These are phyloP conservation scores for Pythium chondricola DNA, from an alignment of 352 stramenopile species.

Conservation along the genomic window DNA sequence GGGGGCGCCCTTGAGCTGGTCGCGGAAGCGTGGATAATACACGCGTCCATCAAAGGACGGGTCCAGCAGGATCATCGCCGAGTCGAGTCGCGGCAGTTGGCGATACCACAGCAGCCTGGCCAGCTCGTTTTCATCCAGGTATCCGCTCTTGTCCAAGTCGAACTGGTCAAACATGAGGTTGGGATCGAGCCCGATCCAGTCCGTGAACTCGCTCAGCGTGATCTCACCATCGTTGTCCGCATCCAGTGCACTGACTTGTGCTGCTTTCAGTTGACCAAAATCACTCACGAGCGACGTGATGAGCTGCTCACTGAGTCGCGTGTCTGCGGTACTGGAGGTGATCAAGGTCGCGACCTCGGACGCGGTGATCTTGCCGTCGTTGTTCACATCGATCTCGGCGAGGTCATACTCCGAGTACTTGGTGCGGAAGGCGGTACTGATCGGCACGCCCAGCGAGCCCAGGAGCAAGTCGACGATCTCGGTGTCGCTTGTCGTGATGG, in stretches of 20 bases:
- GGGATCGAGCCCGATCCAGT: slow-evolving; percentile 63
- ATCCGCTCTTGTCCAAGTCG: slow-evolving; percentile 81
- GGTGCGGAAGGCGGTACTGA: slow-evolving; percentile 39
- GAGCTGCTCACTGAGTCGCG: slow-evolving; percentile 37
- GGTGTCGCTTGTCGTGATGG: slow-evolving; percentile 48
- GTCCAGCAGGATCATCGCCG: slow-evolving; percentile 63
- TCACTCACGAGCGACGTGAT: slow-evolving; percentile 36
- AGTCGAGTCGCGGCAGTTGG: slow-evolving; percentile 63
- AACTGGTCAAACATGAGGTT: slow-evolving; percentile 80
- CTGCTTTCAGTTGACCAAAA: slow-evolving; percentile 57
- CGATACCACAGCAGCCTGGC: slow-evolving; percentile 55
- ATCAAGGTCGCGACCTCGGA: slow-evolving; percentile 41
- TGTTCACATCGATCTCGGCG: slow-evolving; percentile 54
- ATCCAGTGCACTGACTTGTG: slow-evolving; percentile 44
- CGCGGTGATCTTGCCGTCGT: slow-evolving; percentile 65
- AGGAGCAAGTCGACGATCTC: slow-evolving; percentile 59
- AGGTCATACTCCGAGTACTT: slow-evolving; percentile 76
- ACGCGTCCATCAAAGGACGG: slow-evolving; percentile 77
- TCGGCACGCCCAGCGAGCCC: slow-evolving; percentile 53
- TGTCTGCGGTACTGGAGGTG: slow-evolving; percentile 19
- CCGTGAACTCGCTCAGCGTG: slow-evolving; percentile 61
- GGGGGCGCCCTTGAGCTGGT: slow-evolving; percentile 30
- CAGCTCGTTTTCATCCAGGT: slow-evolving; percentile 79
- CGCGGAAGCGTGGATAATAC: slow-evolving; percentile 63
- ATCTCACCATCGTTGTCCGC: slow-evolving; percentile 45